Percentiles rank a stretch among this genome's conserved stretches.
Evolutionary conservation across 2,329 filamentous ascomycete species (phyloP).

Genomic region (Botrytis elliptica): DNA sequence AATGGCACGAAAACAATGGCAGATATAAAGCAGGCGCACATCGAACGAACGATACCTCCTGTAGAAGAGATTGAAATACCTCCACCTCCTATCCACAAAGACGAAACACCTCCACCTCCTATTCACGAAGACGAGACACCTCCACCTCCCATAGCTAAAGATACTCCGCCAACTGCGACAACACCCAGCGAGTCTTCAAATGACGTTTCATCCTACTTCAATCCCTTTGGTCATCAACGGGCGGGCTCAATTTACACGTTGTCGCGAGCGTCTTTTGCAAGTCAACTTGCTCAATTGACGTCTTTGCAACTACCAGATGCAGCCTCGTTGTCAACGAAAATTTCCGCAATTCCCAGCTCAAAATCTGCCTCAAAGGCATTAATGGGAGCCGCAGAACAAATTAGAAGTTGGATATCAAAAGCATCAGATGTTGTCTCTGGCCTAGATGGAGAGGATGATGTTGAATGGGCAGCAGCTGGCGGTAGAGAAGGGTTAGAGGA

Average conservation of each 20-base stretch:
- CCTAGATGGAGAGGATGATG: conserved; percentile 91
- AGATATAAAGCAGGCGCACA: conserved; percentile 57
- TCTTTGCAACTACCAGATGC: conserved; percentile 87
- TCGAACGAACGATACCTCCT: conserved; percentile 48
- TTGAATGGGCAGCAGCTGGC: conserved; percentile 91
- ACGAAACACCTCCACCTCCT: conserved; percentile 41
- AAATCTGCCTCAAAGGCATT: conserved; percentile 80
- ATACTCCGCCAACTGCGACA: conserved; percentile 45
- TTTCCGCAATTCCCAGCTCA: conserved; percentile 81
- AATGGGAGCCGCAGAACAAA: conserved; percentile 86
- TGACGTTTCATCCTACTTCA: conserved; percentile 56
- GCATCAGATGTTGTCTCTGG: conserved; percentile 85
- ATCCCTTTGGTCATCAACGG: conserved; percentile 62
- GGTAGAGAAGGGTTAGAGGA: conserved; percentile 77
- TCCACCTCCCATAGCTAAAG: conserved; percentile 52
- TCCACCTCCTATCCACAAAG: conserved; percentile 43
- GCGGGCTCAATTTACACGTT: conserved; percentile 91
- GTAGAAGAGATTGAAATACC: conserved; percentile 39
- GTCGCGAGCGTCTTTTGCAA: conserved; percentile 87
- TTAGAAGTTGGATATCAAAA: conserved; percentile 89
- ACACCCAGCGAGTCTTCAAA: conserved; percentile 40
- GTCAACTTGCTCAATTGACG: conserved; percentile 87
- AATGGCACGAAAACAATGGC: conserved; percentile 64
- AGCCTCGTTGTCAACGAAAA: conserved; percentile 75
- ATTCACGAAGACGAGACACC: conserved; percentile 29